A percentile compares a stretch with the other conserved stretches of the same genome.
Conservation (phyloP, 345 rosid species). For the Heritiera fomes region DNA sequence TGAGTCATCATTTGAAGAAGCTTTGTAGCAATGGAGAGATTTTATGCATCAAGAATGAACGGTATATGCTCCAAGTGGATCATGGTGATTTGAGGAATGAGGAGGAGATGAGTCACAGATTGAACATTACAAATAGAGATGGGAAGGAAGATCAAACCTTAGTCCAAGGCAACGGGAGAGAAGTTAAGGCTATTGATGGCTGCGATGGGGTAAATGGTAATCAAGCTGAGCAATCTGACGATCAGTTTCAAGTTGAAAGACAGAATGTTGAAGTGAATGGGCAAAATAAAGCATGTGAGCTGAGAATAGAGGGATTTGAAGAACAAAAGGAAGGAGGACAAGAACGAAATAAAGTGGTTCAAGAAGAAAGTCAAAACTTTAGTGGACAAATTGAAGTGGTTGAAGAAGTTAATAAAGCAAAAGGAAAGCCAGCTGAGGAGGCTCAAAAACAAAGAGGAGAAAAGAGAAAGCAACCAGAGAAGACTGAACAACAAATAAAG, state of each 20-base stretch:
- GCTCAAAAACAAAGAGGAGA: neutral
- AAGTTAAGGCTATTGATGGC: neutral
- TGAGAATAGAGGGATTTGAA: neutral
- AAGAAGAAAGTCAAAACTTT: conserved; percentile 6
- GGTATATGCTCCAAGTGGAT: conserved; percentile 4
- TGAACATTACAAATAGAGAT: neutral
- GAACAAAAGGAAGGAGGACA: neutral
- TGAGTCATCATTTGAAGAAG: conserved; percentile 43
- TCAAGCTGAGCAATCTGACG: conserved; percentile 10
- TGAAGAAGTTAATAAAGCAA: conserved; percentile 2
- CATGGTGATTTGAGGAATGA: neutral
- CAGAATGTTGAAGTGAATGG: neutral
- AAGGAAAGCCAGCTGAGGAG: neutral
- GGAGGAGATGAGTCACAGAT: neutral
- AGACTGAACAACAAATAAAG: neutral
- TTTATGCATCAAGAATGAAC: conserved; percentile 1
- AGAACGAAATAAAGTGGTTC: neutral
- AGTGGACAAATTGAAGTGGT: neutral
- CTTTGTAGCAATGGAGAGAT: conserved; percentile 24
- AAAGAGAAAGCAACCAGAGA: neutral
- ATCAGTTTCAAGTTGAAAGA: neutral
- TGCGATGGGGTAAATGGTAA: neutral
- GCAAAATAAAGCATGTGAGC: neutral
- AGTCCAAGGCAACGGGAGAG: neutral
- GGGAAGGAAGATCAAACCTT: conserved; percentile 9